Evolutionary conservation across 2,329 filamentous ascomycete genomes (phyloP).

Genomic region (Tolypocladium nubicola): DNA sequence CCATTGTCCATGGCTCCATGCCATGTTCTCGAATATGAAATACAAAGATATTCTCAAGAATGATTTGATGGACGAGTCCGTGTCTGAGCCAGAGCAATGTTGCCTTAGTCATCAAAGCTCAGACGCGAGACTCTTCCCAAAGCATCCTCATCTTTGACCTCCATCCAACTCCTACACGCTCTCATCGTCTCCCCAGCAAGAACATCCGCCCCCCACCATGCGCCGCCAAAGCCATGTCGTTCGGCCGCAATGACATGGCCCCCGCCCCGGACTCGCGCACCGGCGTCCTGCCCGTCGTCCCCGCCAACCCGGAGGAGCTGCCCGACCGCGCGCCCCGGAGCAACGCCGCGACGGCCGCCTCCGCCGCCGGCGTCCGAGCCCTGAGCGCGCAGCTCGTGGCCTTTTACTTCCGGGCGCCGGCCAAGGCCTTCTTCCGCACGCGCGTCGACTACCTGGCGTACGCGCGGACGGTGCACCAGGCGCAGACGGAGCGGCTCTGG

Average conservation of each 20-base stretch:
- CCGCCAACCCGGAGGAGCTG: conserved; percentile 22
- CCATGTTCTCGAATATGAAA: neutral
- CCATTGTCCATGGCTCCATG: neutral
- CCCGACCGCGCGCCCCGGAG: conserved; percentile 37
- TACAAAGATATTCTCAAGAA: neutral
- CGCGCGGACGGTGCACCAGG: conserved; percentile 41
- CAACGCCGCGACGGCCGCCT: conserved; percentile 60
- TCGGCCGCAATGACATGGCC: conserved; percentile 19
- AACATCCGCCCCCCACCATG: conserved; percentile 13
- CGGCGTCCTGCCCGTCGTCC: conserved; percentile 35
- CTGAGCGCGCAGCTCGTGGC: conserved; percentile 74
- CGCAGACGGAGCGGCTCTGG: conserved; percentile 27
- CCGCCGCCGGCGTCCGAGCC: conserved; percentile 74
- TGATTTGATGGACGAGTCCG: neutral
- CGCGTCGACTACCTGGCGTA: conserved; percentile 72
- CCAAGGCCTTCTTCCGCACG: conserved; percentile 86
- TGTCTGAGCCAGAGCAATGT: neutral
- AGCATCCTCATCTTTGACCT: neutral
- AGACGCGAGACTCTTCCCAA: neutral
- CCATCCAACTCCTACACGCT: neutral
- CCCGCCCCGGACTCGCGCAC: conserved; percentile 15
- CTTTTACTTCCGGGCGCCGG: conserved; percentile 85
- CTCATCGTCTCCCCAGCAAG: neutral
- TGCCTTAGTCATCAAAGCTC: neutral
- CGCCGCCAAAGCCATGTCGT: conserved; percentile 21